These are phyloP conservation scores for Tolypocladium tropicale DNA, from an alignment of 2,329 filamentous ascomycete genomes.

Conservation along the genomic window DNA sequence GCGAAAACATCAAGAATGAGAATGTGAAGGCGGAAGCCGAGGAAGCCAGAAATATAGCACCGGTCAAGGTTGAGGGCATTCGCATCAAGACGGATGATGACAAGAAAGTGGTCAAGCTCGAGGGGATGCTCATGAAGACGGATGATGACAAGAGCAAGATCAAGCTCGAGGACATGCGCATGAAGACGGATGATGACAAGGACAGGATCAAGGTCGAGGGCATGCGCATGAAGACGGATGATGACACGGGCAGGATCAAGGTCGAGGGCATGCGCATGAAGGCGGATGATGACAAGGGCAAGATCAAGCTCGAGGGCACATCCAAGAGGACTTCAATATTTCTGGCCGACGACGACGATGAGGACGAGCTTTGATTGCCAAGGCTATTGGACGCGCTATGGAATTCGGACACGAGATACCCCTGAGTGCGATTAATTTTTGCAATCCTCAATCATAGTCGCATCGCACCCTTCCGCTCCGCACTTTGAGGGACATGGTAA, in stretches of 20 bases:
- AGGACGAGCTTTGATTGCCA: conserved; percentile 28
- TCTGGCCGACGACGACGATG: conserved; percentile 26
- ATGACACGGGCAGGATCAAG: conserved; percentile 4
- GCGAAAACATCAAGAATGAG: conserved; percentile 2
- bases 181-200: not conserved
- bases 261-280: conserved; percentile 5
- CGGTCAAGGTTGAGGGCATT: not conserved
- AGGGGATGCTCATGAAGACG: conserved; percentile 12
- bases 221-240: not conserved
- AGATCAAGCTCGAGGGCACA: conserved; percentile 9
- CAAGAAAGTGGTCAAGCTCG: conserved; percentile 6
- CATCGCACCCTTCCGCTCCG: not conserved
- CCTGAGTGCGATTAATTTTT: conserved; percentile 3
- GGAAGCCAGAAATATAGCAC: not conserved
- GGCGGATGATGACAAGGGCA: not conserved
- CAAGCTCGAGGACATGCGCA: not conserved
- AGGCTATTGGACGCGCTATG: no score
- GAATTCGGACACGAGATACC: conserved; percentile 13
- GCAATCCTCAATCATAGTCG: no score
- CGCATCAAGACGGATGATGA: not conserved
- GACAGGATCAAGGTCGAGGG: not conserved
- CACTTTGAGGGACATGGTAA: not conserved
- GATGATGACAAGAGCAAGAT: not conserved
- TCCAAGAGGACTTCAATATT: conserved; percentile 24
- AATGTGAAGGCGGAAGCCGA: conserved; percentile 2